phyloP scores from a whole-genome alignment of 2,329 filamentous ascomycete species.

The Phoma sp. region DNA sequence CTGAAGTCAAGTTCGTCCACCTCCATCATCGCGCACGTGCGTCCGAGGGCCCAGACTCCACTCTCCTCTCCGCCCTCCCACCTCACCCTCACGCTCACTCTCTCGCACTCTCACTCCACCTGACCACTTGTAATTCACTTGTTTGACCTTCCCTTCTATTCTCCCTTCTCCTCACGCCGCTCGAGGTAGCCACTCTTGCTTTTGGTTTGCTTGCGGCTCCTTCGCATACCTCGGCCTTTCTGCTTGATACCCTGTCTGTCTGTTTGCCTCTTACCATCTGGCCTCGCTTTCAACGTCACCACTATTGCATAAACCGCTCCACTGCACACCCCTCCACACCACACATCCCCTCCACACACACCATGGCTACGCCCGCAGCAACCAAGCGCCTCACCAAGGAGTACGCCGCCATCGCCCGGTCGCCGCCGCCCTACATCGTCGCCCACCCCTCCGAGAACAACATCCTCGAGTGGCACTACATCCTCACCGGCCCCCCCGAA shows the following conservation, averaged over 20 bases:
- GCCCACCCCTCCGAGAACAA: slow-evolving; percentile 90
- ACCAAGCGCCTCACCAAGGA: slow-evolving; percentile 63
- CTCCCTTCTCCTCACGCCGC: not conserved
- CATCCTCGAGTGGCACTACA: slow-evolving; percentile 95
- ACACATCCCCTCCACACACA: not conserved
- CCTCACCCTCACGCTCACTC: too few relatives aligned
- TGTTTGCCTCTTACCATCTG: not conserved
- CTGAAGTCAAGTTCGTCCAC: not conserved
- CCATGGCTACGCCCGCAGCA: slow-evolving; percentile 50
- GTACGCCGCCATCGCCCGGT: slow-evolving; percentile 70
- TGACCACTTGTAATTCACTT: not conserved
- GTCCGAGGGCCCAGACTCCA: not conserved
- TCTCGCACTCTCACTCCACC: not conserved
- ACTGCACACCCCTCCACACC: not conserved
- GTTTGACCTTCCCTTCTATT: not conserved
- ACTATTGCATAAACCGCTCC: not conserved
- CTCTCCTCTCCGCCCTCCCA: too few relatives aligned
- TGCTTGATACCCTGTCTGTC: slow-evolving; percentile 14
- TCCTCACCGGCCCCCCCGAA: slow-evolving; percentile 90
- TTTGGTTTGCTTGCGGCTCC: not conserved
- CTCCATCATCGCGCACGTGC: slow-evolving; percentile 13
- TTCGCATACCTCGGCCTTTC: not conserved
- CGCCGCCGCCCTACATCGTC: slow-evolving; percentile 85
- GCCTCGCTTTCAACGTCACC: not conserved
- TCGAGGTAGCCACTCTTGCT: not conserved